Evolutionary conservation across 306 rosid genomes (phyloP), one percentile per base, ranked within the genome.

Genomic region (Alnus glutinosa): DNA sequence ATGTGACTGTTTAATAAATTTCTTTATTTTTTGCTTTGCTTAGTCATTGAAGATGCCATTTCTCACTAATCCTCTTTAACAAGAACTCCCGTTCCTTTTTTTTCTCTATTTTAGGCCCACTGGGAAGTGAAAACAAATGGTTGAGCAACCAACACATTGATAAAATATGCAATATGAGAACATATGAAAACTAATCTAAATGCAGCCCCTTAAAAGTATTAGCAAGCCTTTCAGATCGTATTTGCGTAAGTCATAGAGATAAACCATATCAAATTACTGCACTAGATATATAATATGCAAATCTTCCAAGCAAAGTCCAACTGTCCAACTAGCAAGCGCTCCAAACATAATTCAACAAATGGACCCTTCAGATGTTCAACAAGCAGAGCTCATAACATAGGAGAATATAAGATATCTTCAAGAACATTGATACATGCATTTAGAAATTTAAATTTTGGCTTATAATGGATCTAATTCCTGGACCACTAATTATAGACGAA

Each of bases 251-350:
- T 5, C 14, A 30, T 1, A 61, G 15, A 30, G 4, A 61, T 14
- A 12, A 61, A 32, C 18, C 7, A 14, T 13, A 14, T 2, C 42
- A 13, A 63, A 14, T 30, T 30, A 63, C 37, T 13, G 8, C 9
- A 4, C 14, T 59, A 59, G 37, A 34, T 34, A 34, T 34, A 10
- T 28, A 19, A 59, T 19, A 19, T 28, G 19, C 39, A 54, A 42
- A 76, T n/a, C 52, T 77, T 66, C 9, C 58, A 32, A 39, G 47
- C n/a, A 69, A 9, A 69, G 32, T 32, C 70, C 51, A 32, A 34
- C 23, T 19, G 44, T 11, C 36, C 39, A 50, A 14, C 54, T 50
- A 50, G 54, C 54, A 12, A 14, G 14, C 54, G 4, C 58, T 14
- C 10, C 23, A 54, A 54, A 18, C 8, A 16, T 54, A 54, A 54